Conservation (phyloP, 441 rosid genomes). For the Manihot esculenta region DNA sequence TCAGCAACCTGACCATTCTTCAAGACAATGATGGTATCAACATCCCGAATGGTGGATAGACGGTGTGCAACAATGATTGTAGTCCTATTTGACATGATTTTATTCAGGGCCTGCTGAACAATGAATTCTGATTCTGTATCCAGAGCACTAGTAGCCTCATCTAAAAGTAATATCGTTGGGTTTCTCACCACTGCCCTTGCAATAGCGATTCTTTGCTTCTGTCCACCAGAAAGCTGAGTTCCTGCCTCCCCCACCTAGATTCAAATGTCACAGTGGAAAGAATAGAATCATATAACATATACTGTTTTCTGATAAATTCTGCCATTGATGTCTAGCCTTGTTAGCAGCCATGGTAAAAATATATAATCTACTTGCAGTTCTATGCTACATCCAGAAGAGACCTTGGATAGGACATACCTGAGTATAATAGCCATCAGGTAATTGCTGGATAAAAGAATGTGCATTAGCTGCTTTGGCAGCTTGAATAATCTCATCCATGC, state of each 20-base stretch:
- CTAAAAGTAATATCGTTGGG: constrained; percentile 74
- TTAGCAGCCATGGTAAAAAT: background rate
- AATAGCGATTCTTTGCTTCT: constrained; percentile 82
- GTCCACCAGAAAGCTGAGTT: constrained; percentile 90
- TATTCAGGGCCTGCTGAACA: constrained; percentile 71
- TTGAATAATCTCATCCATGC: constrained; percentile 42
- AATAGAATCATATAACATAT: background rate
- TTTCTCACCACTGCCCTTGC: constrained; percentile 75
- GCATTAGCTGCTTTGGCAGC: constrained; percentile 84
- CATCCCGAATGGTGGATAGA: constrained; percentile 65
- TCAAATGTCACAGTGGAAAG: background rate
- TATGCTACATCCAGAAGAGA: background rate
- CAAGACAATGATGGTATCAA: constrained; percentile 62
- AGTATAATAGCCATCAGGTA: constrained; percentile 67
- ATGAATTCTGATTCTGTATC: constrained; percentile 76
- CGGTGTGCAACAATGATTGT: constrained; percentile 74
- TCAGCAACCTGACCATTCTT: constrained; percentile 68
- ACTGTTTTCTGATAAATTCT: background rate
- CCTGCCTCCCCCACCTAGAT: constrained; percentile 87
- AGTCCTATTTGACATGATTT: constrained; percentile 59
- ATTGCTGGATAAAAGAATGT: constrained; percentile 59
- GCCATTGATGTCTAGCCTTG: background rate
- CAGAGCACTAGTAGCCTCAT: constrained; percentile 90
- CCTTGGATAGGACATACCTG: constrained; percentile 40
- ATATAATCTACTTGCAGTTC: background rate